These are phyloP conservation scores for Chaetomiaceae sp. DNA, from an alignment of 2,329 filamentous ascomycete genomes.

Conservation along the genomic window DNA sequence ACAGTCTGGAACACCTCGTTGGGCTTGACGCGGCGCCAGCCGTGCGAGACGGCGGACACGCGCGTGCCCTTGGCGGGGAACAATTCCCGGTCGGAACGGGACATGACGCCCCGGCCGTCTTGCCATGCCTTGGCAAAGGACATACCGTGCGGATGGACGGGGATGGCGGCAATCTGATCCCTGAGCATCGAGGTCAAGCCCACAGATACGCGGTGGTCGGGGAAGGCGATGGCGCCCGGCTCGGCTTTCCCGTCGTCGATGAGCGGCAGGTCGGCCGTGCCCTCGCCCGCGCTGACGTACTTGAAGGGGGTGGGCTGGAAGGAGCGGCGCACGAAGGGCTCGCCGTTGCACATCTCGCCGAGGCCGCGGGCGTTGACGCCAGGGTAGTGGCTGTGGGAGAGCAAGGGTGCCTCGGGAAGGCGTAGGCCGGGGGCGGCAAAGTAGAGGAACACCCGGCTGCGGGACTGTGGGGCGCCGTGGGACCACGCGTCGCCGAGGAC, in stretches of 20 bases:
- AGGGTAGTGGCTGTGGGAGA: constrained; percentile 60
- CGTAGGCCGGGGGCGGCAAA: constrained; percentile 63
- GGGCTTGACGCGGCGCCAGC: constrained; percentile 52
- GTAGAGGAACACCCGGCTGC: constrained; percentile 65
- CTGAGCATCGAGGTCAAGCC: constrained; percentile 39
- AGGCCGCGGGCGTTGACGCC: constrained; percentile 36
- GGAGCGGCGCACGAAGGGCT: constrained; percentile 53
- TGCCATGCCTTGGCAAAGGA: constrained; percentile 46
- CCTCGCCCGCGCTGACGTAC: constrained; percentile 50
- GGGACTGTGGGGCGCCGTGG: constrained; percentile 60
- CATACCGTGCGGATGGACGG: constrained; percentile 53
- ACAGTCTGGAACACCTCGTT: constrained; percentile 58
- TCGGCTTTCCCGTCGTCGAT: constrained; percentile 59
- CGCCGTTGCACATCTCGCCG: constrained; percentile 56
- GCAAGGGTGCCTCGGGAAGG: constrained; percentile 51
- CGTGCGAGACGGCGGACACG: constrained; percentile 33
- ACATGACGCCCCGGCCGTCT: constrained; percentile 37
- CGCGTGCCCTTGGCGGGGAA: constrained; percentile 35
- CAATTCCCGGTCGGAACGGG: constrained; percentile 34
- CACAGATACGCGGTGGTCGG: constrained; percentile 60
- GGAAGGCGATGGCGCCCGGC: constrained; percentile 57
- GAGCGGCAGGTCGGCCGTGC: constrained; percentile 55
- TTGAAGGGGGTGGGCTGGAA: constrained; percentile 55
- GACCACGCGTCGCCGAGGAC: constrained; percentile 66
- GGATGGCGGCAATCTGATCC: constrained; percentile 53